Evolutionary conservation across 2,329 filamentous ascomycete genomes (phyloP), one percentile per base, ranked within the genome.

Genomic region (Diaporthe caulivora): DNA sequence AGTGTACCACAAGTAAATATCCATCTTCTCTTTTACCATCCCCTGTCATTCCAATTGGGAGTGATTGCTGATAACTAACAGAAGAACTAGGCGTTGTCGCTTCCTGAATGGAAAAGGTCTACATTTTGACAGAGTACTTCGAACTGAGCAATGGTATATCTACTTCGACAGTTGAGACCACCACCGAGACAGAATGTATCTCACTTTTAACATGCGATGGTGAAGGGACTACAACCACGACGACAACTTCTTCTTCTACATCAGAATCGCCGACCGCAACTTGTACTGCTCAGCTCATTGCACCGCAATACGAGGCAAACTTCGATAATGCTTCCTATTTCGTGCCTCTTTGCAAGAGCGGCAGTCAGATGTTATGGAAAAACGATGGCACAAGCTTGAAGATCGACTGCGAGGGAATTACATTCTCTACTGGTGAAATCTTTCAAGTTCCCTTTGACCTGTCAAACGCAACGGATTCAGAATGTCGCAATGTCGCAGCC

Each of bases 251-350:
- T 6, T 58, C 68, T 24, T 34, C 54, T 10, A 31, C 40, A 10
- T 58, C 69, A 10, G 42, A 42, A 24, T 10, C 17, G 4, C 57
- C 57, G 13, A 60, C 31, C 1, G 55, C 55, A 3, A 71, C 31
- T 37, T 54, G 29, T 26, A 71, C 57, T 2, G 57, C 69, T 24
- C 57, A 26, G 3, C 13, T 64, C 17, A 40, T 71, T 34, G 69
- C 64, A 13, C 69, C 69, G 24, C 55, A 64, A 5, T 53, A 71
- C 24, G 24, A 62, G 3, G 69, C 34, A 3, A 54, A 47, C 47
- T 2, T 71, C 17, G 69, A 55, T 24, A 42, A 71, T 51, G 69
- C 51, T 29, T 54, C 69, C 13, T 71, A 71, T 24, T 71, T 42
- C 26, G 18, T 71, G 10, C 69, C 69, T 18, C 47, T 54, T 18